Percentiles rank a stretch among this genome's conserved stretches.
phyloP scores from a whole-genome alignment of 345 rosid genomes.

The Hibiscus trionum region DNA sequence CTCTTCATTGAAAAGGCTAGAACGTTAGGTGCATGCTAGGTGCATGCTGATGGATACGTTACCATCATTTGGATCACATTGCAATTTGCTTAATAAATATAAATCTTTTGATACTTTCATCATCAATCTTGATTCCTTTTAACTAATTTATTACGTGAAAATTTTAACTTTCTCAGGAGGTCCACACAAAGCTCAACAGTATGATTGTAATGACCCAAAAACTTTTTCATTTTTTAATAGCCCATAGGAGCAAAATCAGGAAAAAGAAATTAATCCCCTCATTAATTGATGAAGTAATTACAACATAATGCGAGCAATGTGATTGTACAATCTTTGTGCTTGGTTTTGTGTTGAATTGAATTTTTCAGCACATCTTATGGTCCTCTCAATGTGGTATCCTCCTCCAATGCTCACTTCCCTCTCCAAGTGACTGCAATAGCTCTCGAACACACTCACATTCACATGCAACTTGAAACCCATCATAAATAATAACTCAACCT shows the following conservation, averaged over 20 bases:
- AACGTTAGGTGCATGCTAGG: too few species aligned
- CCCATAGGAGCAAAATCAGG: neutral
- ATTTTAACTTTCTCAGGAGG: neutral
- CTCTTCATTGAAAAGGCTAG: too few species aligned
- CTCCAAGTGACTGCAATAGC: constrained; percentile 80
- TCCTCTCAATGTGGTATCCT: constrained; percentile 78
- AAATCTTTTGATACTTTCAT: neutral
- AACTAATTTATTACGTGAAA: neutral
- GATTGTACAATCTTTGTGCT: constrained; percentile 30
- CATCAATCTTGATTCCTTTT: neutral
- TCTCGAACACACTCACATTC: constrained; percentile 81
- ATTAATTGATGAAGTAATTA: constrained; percentile 14
- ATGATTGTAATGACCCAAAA: neutral
- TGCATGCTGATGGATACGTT: too few species aligned
- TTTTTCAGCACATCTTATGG: constrained; percentile 74
- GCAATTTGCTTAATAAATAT: neutral
- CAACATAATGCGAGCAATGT: constrained; percentile 50
- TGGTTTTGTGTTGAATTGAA: constrained; percentile 54
- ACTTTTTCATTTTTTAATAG: neutral
- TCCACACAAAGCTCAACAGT: neutral
- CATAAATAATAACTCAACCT: constrained; percentile 71
- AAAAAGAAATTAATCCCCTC: neutral
- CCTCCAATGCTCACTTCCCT: constrained; percentile 88
- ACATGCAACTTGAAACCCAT: constrained; percentile 88
- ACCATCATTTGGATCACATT: neutral